Base-by-base conservation (phyloP, 805 yeast species). In the Starmerella geochares region DNA sequence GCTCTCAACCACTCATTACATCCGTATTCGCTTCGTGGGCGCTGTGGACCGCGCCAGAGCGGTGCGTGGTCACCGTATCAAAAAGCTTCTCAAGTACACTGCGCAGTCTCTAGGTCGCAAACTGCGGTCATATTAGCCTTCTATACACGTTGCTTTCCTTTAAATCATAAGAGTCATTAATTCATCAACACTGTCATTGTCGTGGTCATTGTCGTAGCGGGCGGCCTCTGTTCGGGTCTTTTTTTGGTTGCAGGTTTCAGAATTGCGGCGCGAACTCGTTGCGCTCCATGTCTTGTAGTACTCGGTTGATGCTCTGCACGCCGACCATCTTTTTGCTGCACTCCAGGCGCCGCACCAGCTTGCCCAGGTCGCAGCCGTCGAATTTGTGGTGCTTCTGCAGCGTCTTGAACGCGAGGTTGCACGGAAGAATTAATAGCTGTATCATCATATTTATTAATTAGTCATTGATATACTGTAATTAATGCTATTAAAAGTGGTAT, bases 401-500 rank as follows among this genome's bases (percentile, higher is more conserved):
- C 1, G 92, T 83, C 64, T 78, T 80, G 66, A 82, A 86, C 1
- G 95, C 95, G 62, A 84, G 87, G 5, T 86, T 77, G 65, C 90
- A 82, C 2, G 95, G 92, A 40, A 86, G n/a, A n/a, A n/a, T n/a
- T n/a, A n/a, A n/a, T n/a, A n/a, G n/a, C n/a, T n/a, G n/a, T n/a
- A n/a, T n/a, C n/a, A n/a, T n/a, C n/a, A n/a, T n/a, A n/a, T n/a
- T n/a, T n/a, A n/a, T n/a, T n/a, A n/a, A n/a, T n/a, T n/a, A n/a
- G n/a, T n/a, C n/a, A n/a, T n/a, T n/a, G n/a, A n/a, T n/a, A n/a
- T n/a, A n/a, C n/a, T n/a, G n/a, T n/a, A n/a, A n/a, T n/a, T n/a
- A n/a, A n/a, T n/a, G n/a, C n/a, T n/a, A n/a, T n/a, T n/a, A n/a
- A n/a, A n/a, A n/a, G n/a, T n/a, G n/a, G n/a, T n/a, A n/a, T n/a